These are phyloP conservation scores for Gossypium stocksii DNA, from an alignment of 345 rosid genomes.

Conservation along the genomic window DNA sequence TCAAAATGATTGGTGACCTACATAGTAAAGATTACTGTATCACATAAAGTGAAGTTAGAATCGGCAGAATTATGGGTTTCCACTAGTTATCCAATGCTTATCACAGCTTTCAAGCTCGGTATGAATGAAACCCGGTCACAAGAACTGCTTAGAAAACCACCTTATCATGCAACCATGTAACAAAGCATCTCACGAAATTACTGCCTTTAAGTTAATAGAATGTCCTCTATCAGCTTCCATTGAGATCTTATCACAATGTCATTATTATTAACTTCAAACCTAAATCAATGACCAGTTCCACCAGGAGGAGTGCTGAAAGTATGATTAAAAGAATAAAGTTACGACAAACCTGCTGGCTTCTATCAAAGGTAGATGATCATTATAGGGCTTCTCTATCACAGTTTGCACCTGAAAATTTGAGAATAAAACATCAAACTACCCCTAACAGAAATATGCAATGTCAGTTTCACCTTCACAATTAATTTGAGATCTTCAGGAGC, in stretches of 20 bases:
- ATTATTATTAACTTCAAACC: background rate
- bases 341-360: constrained; percentile 75
- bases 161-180: background rate
- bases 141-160: background rate
- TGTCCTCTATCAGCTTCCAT: background rate
- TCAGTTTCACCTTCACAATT: background rate
- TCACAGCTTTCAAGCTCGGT: background rate
- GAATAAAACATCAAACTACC: constrained; percentile 8
- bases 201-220: background rate
- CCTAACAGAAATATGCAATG: background rate
- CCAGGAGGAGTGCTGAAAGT: background rate
- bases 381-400: constrained; percentile 79
- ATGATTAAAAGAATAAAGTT: background rate
- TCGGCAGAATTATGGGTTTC: background rate
- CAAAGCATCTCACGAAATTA: background rate
- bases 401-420: constrained; percentile 53
- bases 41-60: constrained; percentile 3
- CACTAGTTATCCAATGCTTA: background rate
- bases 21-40: background rate
- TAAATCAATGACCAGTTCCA: background rate
- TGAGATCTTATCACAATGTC: constrained; percentile 1
- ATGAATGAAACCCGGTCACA: background rate
- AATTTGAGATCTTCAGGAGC: background rate
- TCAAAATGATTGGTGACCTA: background rate
- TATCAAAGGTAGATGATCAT: constrained; percentile 69